Base-by-base conservation (phyloP, 208 protist genomes). In the Trypanosoma conorhini region DNA sequence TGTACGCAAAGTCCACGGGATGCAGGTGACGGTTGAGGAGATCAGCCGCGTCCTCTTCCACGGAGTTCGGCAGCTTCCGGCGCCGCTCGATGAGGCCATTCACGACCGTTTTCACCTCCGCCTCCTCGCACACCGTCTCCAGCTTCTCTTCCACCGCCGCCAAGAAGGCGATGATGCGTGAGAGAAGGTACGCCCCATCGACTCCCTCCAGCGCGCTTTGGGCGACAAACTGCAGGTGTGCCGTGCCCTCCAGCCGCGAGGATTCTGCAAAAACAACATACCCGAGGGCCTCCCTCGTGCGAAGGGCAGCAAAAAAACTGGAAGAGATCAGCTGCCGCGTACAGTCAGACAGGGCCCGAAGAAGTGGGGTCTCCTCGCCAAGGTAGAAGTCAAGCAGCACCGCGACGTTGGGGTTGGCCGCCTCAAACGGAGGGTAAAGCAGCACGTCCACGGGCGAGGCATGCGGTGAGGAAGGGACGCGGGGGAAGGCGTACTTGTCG, bases 231-330 rank as follows among this genome's bases (percentile, higher is more conserved):
- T 82, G 30, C n/a, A 89, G 33, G 57, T 90, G 77, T 42, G 63
- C 61, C 21, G 70, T 76, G 48, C 65, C 62, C 35, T 78, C 60
- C 33, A 69, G 48, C 17, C 54, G 71, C 22, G 62, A 35, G 0
- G 62, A 61, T 30, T 76, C 44, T 12, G 74, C 52, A 50, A 79
- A 77, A 2, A 97, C 92, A 54, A 94, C 62, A 67, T 97, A 97
- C 28, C 92, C 92, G 52, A 97, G 78, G 13, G 81, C 58, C 70
- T 97, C 89, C 12, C 69, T 59, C 17, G 92, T 97, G 56, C 92
- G 84, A 31, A 97, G 82, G 0, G 72, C 66, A 44, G 82, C 76
- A 76, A 94, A 95, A 70, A 93, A 97, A 21, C 52, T 59, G 38
- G 86, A 83, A 17, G 76, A 83, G 26, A 92, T 44, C 13, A 96